Evolutionary conservation across 176 grass and related monocot species (phyloP).

Genomic region (Echinochloa phyllopogon): DNA sequence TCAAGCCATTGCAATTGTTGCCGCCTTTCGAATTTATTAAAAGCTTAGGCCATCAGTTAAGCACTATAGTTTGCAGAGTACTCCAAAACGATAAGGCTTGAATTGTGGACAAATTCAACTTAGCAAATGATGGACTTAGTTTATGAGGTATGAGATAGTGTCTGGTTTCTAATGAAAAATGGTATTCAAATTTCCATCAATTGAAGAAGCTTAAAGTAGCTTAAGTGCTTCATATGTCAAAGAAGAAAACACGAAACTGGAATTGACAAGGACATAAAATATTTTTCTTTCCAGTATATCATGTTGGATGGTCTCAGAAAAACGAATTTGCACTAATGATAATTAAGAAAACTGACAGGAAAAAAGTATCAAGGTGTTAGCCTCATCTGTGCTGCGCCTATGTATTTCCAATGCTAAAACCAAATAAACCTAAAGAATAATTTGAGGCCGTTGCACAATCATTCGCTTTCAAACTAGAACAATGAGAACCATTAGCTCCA

Average conservation of each 20-base stretch:
- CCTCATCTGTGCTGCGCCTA: neutral
- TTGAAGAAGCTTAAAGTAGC: neutral
- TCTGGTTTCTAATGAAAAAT: neutral
- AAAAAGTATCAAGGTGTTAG: neutral
- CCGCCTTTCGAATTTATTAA: neutral
- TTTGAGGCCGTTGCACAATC: neutral
- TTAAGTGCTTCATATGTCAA: neutral
- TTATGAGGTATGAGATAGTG: neutral
- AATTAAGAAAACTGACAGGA: neutral
- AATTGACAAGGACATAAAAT: neutral
- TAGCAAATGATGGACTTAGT: neutral
- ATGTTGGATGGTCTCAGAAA: neutral
- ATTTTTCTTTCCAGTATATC: neutral
- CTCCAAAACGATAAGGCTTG: neutral
- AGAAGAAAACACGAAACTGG: neutral
- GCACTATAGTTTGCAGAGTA: neutral
- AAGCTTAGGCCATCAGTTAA: neutral
- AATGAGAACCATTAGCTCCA: neutral
- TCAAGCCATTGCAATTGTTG: neutral
- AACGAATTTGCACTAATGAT: neutral
- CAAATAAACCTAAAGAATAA: neutral
- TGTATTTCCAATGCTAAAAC: neutral
- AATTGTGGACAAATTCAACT: neutral
- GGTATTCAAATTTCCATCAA: neutral
- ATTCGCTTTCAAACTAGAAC: slow-evolving; percentile 13